Base-by-base conservation (phyloP, 1,139 yeast species). In the Nakaseomyces kungkrabaensis region DNA sequence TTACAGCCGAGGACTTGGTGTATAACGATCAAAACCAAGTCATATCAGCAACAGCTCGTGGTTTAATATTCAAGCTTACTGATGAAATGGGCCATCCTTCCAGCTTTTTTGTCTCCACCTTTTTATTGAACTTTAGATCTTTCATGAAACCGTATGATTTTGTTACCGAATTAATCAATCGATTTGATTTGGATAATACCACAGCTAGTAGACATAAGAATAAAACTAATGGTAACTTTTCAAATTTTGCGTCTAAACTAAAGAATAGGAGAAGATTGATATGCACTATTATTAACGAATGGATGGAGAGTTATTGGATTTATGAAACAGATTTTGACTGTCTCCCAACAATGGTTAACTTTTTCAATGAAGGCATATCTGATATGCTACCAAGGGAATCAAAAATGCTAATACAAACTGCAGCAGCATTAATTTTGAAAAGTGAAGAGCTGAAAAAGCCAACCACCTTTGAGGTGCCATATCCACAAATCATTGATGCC, bases 271-370 rank as follows among this genome's bases (percentile, higher is more conserved):
- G 95, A 59, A 77, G 81, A 53, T 69, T 83, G 50, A 79, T 87
- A 42, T 79, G 82, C 55, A 79, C 77, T 57, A 72, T 85, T 66
- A 79, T 88, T 59, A 85, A 80, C 60, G 71, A 81, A 47, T 90
- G 97, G 97, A 69, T 89, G 67, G 95, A 87, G 66, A 82, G 92
- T 49, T 88, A 84, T 63, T 90, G 96, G 96, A 78, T 80, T 57
- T 78, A 74, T 50, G 74, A 76, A 34, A 59, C 70, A 11, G 96
- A 88, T 62, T 77, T 76, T 54, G 70, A 68, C 26, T 72, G 81
- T 34, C 67, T 89, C 45, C 79, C 92, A 9, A 81, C 88, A 0
- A 69, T 88, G 60, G 73, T 85, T 40, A 84, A 84, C 61, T 84
- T 88, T 60, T 82, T 86, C 62, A 85, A 85, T 65, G 92, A 85